These are phyloP conservation scores for Hanseniaspora uvarum DNA, from an alignment of 1,139 yeast genomes.

Conservation along the genomic window DNA sequence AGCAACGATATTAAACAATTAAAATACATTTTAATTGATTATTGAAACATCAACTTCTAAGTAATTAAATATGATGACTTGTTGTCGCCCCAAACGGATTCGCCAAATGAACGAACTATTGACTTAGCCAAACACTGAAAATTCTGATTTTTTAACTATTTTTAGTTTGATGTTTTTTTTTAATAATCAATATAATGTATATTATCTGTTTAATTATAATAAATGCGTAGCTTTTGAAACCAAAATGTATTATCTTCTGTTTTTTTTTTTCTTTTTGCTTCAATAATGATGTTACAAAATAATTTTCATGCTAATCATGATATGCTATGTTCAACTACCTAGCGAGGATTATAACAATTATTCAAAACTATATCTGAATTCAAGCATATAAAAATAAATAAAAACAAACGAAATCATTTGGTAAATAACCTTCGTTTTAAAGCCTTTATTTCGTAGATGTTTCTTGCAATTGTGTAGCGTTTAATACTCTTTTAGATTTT, in stretches of 20 bases:
- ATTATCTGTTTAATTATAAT: neutral
- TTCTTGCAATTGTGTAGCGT: neutral
- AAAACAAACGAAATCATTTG: neutral
- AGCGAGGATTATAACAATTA: slow-evolving; percentile 17
- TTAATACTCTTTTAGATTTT: neutral
- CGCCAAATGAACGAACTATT: slow-evolving; percentile 24
- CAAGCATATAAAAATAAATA: slow-evolving; percentile 4
- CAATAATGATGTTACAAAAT: slow-evolving; percentile 17
- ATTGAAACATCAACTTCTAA: slow-evolving; percentile 2
- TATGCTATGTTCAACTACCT: slow-evolving; percentile 1
- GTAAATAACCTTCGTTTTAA: neutral
- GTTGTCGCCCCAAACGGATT: slow-evolving; percentile 27
- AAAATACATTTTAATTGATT: slow-evolving; percentile 6
- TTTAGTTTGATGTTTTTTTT: slow-evolving; percentile 3
- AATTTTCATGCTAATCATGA: slow-evolving; percentile 20
- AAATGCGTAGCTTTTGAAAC: too few species aligned
- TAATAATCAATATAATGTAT: slow-evolving; percentile 11
- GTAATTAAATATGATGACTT: slow-evolving; percentile 21
- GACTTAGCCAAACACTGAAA: slow-evolving; percentile 23
- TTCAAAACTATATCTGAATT: slow-evolving; percentile 16
- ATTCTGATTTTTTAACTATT: slow-evolving; percentile 16
- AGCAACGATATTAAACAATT: neutral
- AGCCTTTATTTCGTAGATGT: neutral
- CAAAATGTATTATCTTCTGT: too few species aligned
- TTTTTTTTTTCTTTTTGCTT: neutral